A percentile compares a stretch with the other conserved stretches of the same genome.
These are phyloP conservation scores for Mucor lusitanicus DNA, from an alignment of 371 early-diverging fungal genomes.

Conservation along the genomic window DNA sequence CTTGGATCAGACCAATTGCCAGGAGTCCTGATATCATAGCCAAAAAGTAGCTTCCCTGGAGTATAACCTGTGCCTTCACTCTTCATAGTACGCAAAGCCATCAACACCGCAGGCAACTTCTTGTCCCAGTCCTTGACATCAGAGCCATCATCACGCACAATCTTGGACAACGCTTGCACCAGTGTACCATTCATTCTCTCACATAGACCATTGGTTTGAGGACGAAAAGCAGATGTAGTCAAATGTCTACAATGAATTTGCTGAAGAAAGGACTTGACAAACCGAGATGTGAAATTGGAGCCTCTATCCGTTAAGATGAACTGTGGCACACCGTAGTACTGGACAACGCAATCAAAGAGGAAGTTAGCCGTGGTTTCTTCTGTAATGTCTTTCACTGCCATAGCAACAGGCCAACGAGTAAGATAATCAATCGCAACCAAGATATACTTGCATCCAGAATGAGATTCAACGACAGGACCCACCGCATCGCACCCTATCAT, in stretches of 20 bases:
- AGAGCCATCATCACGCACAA: constrained; percentile 2
- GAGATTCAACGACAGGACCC: constrained; percentile 12
- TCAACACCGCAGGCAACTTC: constrained; percentile 4
- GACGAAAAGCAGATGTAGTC: constrained; percentile 25
- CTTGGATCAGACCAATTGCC: constrained; percentile 17
- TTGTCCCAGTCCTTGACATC: constrained; percentile 10
- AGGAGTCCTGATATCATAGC: constrained; percentile 20
- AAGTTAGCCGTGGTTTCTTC: constrained; percentile 25
- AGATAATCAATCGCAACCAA: constrained; percentile 13
- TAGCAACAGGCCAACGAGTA: constrained; percentile 19
- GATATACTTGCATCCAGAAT: constrained; percentile 3
- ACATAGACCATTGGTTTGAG: constrained; percentile 34
- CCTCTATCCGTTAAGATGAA: constrained; percentile 24
- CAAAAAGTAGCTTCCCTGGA: constrained; percentile 16
- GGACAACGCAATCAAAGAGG: constrained; percentile 11
- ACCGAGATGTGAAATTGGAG: constrained; percentile 14
- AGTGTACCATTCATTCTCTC: constrained; percentile 33
- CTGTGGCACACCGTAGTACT: constrained; percentile 10
- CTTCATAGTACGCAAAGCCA: constrained; percentile 19
- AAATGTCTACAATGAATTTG: constrained; percentile 11
- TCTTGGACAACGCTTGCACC: constrained; percentile 14
- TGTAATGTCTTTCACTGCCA: constrained; percentile 14
- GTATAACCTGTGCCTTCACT: constrained; percentile 14
- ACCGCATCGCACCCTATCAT: constrained; percentile 26
- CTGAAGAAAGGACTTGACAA: constrained; percentile 9